Evolutionary conservation across 805 yeast species (phyloP).

Genomic region (Saturnispora ahearnii): DNA sequence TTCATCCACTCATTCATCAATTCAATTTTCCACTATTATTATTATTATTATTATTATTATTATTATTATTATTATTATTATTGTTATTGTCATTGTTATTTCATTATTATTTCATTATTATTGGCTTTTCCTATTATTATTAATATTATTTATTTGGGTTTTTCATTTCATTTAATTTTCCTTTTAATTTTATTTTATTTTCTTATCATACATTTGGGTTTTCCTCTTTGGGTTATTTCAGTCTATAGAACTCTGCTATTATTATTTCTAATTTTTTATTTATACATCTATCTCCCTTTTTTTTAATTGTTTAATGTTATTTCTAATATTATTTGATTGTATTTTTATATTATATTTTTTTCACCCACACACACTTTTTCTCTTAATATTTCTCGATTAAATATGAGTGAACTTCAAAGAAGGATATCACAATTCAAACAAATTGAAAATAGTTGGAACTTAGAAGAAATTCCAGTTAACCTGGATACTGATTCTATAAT

Average conservation of each 20-base stretch:
- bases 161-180: neutral
- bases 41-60: no score
- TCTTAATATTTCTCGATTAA: neutral
- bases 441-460: conserved; percentile 1
- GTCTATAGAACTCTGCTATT: neutral
- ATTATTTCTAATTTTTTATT: neutral
- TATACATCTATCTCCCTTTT: neutral
- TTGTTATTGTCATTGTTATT: no score
- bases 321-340: neutral
- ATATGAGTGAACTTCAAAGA: neutral
- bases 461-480: neutral
- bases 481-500: neutral
- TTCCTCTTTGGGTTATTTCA: neutral
- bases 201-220: neutral
- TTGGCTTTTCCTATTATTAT: neutral
- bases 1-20: no score
- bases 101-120: neutral
- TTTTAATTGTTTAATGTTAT: neutral
- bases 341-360: neutral
- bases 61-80: no score
- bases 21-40: no score
- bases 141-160: neutral
- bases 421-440: neutral
- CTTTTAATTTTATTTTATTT: neutral
- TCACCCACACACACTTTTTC: neutral